Conservation (phyloP, 805 yeast genomes). For the Yarrowia deformans region DNA sequence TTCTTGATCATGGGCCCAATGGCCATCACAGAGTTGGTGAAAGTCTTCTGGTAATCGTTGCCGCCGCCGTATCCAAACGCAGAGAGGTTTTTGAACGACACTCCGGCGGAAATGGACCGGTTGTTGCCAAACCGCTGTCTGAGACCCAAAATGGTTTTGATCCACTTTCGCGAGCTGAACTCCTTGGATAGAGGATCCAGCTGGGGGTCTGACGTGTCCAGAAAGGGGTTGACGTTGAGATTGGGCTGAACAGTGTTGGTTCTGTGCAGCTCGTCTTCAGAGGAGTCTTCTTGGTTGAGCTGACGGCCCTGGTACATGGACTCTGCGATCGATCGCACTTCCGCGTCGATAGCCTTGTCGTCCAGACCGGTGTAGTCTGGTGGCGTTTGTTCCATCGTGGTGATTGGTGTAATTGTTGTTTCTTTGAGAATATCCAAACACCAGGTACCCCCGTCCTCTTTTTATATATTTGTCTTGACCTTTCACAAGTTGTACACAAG, state of each 20-base stretch:
- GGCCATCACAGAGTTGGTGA: slow-evolving; percentile 56
- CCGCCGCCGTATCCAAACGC: slow-evolving; percentile 68
- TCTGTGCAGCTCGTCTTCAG: not conserved
- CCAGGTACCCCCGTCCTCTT: not conserved
- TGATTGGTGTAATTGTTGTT: not conserved
- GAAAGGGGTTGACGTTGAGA: slow-evolving; percentile 44
- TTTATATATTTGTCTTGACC: not conserved
- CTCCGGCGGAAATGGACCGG: slow-evolving; percentile 58
- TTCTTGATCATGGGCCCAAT: slow-evolving; percentile 51
- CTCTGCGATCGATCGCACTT: slow-evolving; percentile 27
- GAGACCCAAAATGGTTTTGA: slow-evolving; percentile 61
- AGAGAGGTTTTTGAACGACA: slow-evolving; percentile 62
- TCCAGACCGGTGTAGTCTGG: slow-evolving; percentile 14
- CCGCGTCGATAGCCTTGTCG: slow-evolving; percentile 24
- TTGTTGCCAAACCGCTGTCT: slow-evolving; percentile 48
- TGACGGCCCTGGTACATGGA: not conserved
- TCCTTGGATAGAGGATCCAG: slow-evolving; percentile 66
- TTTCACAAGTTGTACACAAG: not conserved
- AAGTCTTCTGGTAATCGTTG: slow-evolving; percentile 70
- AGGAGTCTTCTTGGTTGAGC: not conserved
- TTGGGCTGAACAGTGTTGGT: slow-evolving; percentile 15
- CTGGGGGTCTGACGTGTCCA: slow-evolving; percentile 52
- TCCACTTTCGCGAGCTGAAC: slow-evolving; percentile 69
- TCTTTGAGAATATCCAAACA: too few relatives aligned
- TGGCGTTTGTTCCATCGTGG: slow-evolving; percentile 1